A percentile compares a stretch with the other conserved stretches of the same genome.
Evolutionary conservation across 1,139 yeast genomes (phyloP).

Genomic region (Lodderomyces beijingensis): DNA sequence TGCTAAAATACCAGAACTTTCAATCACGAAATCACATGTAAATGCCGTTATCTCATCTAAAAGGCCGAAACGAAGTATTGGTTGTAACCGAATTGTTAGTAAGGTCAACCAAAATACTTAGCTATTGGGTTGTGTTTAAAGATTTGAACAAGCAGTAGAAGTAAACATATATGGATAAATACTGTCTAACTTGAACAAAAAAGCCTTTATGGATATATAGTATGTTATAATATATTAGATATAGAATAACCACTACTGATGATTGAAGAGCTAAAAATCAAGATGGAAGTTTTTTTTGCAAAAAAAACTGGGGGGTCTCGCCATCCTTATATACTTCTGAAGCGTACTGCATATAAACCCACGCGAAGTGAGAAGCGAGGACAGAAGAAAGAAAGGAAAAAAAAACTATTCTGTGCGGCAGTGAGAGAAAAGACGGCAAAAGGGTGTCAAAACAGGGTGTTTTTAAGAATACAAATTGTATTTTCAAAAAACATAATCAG

Average conservation of each 20-base stretch:
- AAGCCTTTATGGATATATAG: constrained; percentile 44
- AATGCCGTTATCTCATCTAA: constrained; percentile 49
- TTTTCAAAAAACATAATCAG: no score
- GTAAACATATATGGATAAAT: constrained; percentile 13
- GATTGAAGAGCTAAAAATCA: constrained; percentile 22
- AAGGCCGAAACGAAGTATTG: constrained; percentile 73
- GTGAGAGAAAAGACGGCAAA: no score
- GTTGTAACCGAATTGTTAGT: constrained; percentile 62
- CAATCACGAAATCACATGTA: constrained; percentile 17
- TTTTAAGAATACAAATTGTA: no score
- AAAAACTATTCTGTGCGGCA: no score
- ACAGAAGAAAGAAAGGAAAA: no score
- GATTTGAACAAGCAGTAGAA: no score
- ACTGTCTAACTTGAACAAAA: constrained; percentile 12
- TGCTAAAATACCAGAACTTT: constrained; percentile 21
- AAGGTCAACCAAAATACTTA: constrained; percentile 53
- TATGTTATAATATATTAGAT: constrained; percentile 51
- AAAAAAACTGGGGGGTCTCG: no score
- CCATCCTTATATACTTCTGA: no score
- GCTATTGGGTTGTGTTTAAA: constrained; percentile 28
- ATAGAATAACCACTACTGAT: constrained; percentile 75
- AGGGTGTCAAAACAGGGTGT: no score
- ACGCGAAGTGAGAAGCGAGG: no score
- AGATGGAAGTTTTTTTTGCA: neutral
- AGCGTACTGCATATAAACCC: no score